Base-by-base conservation (phyloP, 2,329 filamentous ascomycete genomes). In the Ilyonectria mors-panacis region DNA sequence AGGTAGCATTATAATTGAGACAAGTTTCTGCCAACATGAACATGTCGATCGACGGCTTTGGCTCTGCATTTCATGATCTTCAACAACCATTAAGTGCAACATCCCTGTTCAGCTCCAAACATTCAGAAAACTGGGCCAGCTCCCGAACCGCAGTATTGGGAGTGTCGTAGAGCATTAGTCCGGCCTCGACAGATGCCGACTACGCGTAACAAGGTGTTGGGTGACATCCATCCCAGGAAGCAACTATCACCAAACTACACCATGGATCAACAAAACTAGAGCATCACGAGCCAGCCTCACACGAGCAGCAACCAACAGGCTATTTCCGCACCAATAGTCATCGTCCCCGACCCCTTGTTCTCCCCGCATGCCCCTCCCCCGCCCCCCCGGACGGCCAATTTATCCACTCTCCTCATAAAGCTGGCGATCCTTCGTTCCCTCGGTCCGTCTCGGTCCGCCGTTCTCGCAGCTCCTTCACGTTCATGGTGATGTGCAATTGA, bases 391-490 rank as follows among this genome's bases (percentile, higher is more conserved):
- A 51, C 48, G 48, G 48, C 48, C 19, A 51, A 51, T 51, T 51
- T 33, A 33, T 21, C 57, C 30, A 26, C 45, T 39, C 53, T 65
- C 59, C 65, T 60, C 60, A 56, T 47, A 9, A 42, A 50, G 63
- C 67, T 65, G 44, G 54, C 65, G 63, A 68, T 58, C 50, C 45
- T 54, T 54, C 53, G 56, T 33, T 33, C 70, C 70, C 68, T 70
- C 67, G 70, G 70, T 71, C 68, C 58, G 30, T 51, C 39, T 78
- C 78, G 78, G 77, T 67, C 78, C 79, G 79, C 69, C 17, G 12
- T 21, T n/a, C 63, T 75, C 77, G 76, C 78, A 73, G 50, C 51
- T 48, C 64, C 26, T 47, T 42, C 37, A 39, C 54, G 55, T 51
- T 63, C 53, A 4, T n/a, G n/a, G 28, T 10, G 13, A n/a, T 10